Conservation (phyloP, 2,329 filamentous ascomycete genomes). For the Neofusicoccum sp. region DNA sequence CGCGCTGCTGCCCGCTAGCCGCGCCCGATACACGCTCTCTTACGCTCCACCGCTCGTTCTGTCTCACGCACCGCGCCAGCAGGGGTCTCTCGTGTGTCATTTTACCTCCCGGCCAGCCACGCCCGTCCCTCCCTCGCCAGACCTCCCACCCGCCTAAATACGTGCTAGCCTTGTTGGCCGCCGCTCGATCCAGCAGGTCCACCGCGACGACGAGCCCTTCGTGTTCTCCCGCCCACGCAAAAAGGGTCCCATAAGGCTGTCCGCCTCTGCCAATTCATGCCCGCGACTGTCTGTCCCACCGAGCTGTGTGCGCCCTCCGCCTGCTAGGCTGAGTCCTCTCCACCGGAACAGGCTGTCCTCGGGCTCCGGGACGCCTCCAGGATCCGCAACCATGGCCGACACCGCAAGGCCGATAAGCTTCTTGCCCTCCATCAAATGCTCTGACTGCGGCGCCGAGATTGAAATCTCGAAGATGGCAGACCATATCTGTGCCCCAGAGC, state of each 20-base stretch:
- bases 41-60: conserved; percentile 13
- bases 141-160: conserved; percentile 13
- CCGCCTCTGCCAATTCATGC: conserved; percentile 5
- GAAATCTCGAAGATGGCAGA: conserved; percentile 85
- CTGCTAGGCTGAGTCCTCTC: neutral
- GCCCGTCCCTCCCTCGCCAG: conserved; percentile 7
- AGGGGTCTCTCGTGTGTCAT: conserved; percentile 17
- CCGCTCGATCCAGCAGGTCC: conserved; percentile 14
- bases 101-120: conserved; percentile 7
- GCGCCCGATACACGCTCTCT: conserved; percentile 16
- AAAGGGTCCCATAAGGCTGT: conserved; percentile 11
- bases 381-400: conserved; percentile 17
- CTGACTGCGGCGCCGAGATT: conserved; percentile 56
- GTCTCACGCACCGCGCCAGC: conserved; percentile 13
- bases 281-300: neutral
- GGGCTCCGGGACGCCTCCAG: neutral
- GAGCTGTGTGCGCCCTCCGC: neutral
- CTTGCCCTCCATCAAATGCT: conserved; percentile 40
- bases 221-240: neutral
- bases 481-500: conserved; percentile 61
- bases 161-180: conserved; percentile 1
- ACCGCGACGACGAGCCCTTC: neutral
- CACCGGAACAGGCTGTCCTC: neutral
- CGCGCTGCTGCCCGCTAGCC: neutral
- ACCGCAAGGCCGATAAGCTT: conserved; percentile 31